Base-by-base conservation (phyloP, 1,284 basidiomycete species). In the Laetiporus sulphureus region DNA sequence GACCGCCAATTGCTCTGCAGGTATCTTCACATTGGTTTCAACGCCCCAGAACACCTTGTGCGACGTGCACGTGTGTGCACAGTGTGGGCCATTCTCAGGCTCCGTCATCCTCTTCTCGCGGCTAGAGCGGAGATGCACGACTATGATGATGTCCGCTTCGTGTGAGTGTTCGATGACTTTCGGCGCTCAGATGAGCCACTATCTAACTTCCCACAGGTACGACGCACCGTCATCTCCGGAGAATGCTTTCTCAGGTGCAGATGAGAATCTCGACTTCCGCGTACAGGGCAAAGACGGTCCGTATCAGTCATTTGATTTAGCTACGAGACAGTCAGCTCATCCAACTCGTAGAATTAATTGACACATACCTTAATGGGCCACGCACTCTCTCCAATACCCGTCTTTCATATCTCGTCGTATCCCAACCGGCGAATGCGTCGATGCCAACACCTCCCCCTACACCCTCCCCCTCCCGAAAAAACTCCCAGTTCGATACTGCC, bases 21-120 rank as follows among this genome's bases (percentile, higher is more conserved):
- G 79, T 83, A 81, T 55, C 60, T 85, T 21, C 84, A 88, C 57
- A 65, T 90, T 36, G 79, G 77, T 2, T 77, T 85, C 58, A 61
- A 54, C 35, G 75, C 80, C 2, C 66, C 70, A 0, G 49, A 64
- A 2, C 51, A 54, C 5, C 50, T 76, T 22, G 54, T 83, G 18
- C 55, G 56, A 1, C 65, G 62, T 2, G 53, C 59, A 2, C 73
- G 84, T 13, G 65, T 89, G 8, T 61, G 66, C 23, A 51, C 73
- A 15, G 73, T 77, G 7, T 90, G 86, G 86, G 75, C 84, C 1
- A 77, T 84, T 33, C 58, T 87, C 40, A 69, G 79, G 13, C 52
- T 73, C 10, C 67, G 77, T 5, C 86, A 91, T 56, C 82, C 84
- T 0, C 64, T 88, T 0, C 69, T 91, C 11, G 75, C 75, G 1